A percentile compares a stretch with the other conserved stretches of the same genome.
These are phyloP conservation scores for Lachnellula occidentalis DNA, from an alignment of 2,329 filamentous ascomycete species.

Conservation along the genomic window DNA sequence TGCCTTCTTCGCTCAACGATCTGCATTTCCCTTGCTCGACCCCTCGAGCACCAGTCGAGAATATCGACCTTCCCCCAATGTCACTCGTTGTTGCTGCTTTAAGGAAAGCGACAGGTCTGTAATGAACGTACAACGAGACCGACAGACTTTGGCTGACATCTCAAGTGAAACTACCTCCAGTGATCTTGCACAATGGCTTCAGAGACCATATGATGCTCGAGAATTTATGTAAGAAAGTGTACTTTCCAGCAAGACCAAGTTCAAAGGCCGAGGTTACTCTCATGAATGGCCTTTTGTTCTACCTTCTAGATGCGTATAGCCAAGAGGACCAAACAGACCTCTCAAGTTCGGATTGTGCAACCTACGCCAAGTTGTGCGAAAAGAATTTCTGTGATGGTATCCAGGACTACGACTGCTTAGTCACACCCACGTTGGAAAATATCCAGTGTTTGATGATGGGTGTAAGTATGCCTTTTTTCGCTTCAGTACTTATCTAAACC, in stretches of 20 bases:
- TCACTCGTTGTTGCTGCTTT: conserved; percentile 6
- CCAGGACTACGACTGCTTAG: conserved; percentile 10
- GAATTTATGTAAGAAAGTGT: conserved; percentile 13
- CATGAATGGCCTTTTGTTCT: conserved; percentile 12
- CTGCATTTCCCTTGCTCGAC: conserved; percentile 7
- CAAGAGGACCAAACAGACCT: background rate
- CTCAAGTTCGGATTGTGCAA: conserved; percentile 4
- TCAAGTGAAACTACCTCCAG: conserved; percentile 7
- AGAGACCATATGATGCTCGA: conserved; percentile 13
- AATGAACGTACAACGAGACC: background rate
- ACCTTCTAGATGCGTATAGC: conserved; percentile 7
- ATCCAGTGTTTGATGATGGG: conserved; percentile 14
- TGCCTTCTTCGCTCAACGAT: conserved; percentile 4
- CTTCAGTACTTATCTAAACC: background rate
- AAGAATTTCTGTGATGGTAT: conserved; percentile 12
- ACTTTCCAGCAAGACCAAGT: conserved; percentile 11
- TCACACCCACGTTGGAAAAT: conserved; percentile 8
- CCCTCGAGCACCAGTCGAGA: background rate
- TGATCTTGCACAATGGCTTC: conserved; percentile 10
- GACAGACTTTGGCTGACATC: background rate
- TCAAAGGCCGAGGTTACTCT: conserved; percentile 12
- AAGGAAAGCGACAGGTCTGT: conserved; percentile 4
- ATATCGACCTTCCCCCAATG: conserved; percentile 12
- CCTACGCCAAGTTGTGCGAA: conserved; percentile 12
- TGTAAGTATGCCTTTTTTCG: conserved; percentile 1